These are phyloP conservation scores for Mycena olivaceomarginata DNA, from an alignment of 768 basidiomycete genomes.

Conservation along the genomic window DNA sequence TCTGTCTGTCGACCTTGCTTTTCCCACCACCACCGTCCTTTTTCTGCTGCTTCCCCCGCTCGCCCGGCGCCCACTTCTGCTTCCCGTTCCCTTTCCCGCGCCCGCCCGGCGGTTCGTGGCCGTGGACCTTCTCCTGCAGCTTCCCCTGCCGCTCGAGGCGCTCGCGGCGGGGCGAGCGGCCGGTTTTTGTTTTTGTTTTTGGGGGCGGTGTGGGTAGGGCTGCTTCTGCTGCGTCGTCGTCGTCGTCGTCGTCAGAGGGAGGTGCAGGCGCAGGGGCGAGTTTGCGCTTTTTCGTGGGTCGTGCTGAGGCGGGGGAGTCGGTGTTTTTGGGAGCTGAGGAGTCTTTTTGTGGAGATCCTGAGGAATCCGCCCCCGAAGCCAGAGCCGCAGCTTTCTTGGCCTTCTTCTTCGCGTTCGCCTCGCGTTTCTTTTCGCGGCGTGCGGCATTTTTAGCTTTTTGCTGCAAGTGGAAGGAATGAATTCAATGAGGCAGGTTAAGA, in stretches of 20 bases:
- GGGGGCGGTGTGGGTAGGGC: neutral
- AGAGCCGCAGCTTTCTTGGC: constrained; percentile 52
- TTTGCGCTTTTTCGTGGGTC: constrained; percentile 40
- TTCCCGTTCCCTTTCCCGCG: constrained; percentile 38
- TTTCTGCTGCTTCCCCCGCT: constrained; percentile 39
- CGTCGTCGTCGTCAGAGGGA: neutral
- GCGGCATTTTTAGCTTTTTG: constrained; percentile 69
- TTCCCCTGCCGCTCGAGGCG: constrained; percentile 38
- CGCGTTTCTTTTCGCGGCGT: constrained; percentile 66
- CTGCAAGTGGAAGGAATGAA: constrained; percentile 10
- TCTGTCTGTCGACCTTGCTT: constrained; percentile 23
- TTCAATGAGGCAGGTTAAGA: neutral
- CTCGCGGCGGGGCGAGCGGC: constrained; percentile 36
- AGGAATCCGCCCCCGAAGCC: neutral
- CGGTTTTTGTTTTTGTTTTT: constrained; percentile 25
- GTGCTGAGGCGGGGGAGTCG: no score
- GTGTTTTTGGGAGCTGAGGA: constrained; percentile 22
- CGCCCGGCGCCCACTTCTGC: constrained; percentile 20
- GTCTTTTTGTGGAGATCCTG: neutral
- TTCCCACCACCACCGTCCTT: constrained; percentile 19
- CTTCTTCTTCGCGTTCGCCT: constrained; percentile 64
- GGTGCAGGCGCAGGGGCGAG: constrained; percentile 24
- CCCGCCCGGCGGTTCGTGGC: constrained; percentile 31
- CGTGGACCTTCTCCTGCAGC: constrained; percentile 19
- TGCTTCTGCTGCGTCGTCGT: neutral